phyloP scores from a whole-genome alignment of 129 eudicot species.

The Lactuca saligna region DNA sequence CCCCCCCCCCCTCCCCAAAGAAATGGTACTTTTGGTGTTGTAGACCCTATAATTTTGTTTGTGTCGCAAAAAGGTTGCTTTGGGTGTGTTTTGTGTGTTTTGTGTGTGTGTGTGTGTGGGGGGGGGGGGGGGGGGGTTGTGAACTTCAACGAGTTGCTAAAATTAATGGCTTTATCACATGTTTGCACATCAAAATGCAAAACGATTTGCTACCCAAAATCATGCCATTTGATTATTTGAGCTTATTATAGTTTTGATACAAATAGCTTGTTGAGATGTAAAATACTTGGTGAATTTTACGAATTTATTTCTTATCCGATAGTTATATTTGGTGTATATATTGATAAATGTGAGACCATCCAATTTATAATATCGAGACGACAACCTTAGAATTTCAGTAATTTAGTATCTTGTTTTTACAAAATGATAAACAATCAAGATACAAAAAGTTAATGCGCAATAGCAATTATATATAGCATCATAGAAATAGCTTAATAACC shows the following conservation, averaged over 20 bases:
- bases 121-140: not conserved
- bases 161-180: not conserved
- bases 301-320: too few species aligned
- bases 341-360: too few species aligned
- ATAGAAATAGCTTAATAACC: too few species aligned
- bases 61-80: slow-evolving; percentile 13
- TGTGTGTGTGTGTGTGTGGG: not conserved
- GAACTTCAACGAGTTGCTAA: not conserved
- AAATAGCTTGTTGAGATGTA: not conserved
- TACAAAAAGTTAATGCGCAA: too few species aligned
- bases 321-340: too few species aligned
- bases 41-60: slow-evolving; percentile 29
- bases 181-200: not conserved
- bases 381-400: too few species aligned
- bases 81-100: not conserved
- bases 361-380: too few species aligned
- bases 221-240: not conserved
- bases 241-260: not conserved
- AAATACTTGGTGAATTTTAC: not conserved
- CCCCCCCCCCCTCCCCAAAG: not conserved
- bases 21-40: slow-evolving; percentile 16
- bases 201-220: not conserved
- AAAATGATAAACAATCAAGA: too few species aligned
- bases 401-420: too few species aligned
- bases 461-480: too few species aligned